Evolutionary conservation across 441 rosid genomes (phyloP), one percentile per base, ranked within the genome.

Genomic region (Bocquillonia castaneifolia): DNA sequence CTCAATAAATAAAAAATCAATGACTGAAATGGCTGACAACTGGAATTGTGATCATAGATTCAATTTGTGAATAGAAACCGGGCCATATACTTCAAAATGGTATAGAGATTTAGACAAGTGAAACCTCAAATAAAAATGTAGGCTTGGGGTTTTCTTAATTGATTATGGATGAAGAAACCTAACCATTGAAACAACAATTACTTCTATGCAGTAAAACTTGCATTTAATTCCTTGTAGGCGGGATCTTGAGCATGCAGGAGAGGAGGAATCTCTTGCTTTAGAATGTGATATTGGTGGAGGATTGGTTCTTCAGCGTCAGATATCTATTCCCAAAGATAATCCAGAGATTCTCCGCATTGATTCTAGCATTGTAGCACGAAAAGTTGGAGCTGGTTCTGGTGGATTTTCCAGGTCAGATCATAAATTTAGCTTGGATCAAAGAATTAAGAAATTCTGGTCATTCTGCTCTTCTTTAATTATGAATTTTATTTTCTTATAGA

Each of bases 371-470:
- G 68, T 84, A 74, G 96, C 91, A 52, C 85, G 72, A 54, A 89
- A 80, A 17, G 95, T 93, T 62, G 97, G 92, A 79, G 92, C 97
- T 74, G 93, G 97, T 51, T 93, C 97, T 60, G 96, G 97, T 52
- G 99, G 96, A 79, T 93, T 74, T 83, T 93, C 97, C 76, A 93
- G 97, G 98, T 91, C 48, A 73, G 78, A 55, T 50, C 55, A 36
- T 64, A 26, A 59, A 25, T 13, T 18, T 8, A 17, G 53, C 15
- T 26, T 26, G 10, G 15, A 47, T 10, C 3, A 5, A 44, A 54
- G 44, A 18, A 56, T 37, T 25, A 14, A 1, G n/a, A 29, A n/a
- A 59, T 20, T 20, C 8, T 5, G 10, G 47, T 12, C 42, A 48
- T 63, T 63, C 48, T 63, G 44, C 56, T 47, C 18, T 42, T n/a